Base-by-base conservation (phyloP, 2,329 filamentous ascomycete species). In the Myriosclerotinia duriaeana region DNA sequence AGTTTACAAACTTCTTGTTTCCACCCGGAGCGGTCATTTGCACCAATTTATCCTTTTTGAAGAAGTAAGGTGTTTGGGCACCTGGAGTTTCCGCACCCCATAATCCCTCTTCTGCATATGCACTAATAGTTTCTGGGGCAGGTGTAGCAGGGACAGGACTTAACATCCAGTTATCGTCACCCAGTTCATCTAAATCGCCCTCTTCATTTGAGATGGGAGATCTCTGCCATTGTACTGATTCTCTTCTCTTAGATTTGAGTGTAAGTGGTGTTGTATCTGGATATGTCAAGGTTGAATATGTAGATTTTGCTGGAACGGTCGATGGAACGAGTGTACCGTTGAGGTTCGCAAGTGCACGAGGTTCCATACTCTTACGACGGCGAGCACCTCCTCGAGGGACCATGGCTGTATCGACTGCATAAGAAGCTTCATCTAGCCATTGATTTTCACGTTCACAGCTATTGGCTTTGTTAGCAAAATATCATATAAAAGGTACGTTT, bases 361-460 rank as follows among this genome's bases (percentile, higher is more conserved):
- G 90, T 76, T 93, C 90, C 89, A 94, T 93, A 72, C 87, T 91
- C 82, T 92, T 93, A 64, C 91, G 85, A 61, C 90, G 86, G 65
- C 89, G 87, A 60, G 84, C 84, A 11, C 89, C 89, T 22, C 89
- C 89, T 2, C 90, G 88, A 22, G 90, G 89, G 44, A 90, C 79
- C 53, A 87, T 79, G 2, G 84, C 82, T 40, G 87, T 87, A 76
- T 93, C 89, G 54, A 93, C 85, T 55, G 83, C 81, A 76, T 92
- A 94, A 0, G 85, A 81, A 0, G 80, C 78, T 75, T 95, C 91
- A 40, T 92, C 88, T 3, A 93, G 81, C 91, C 91, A 93, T 75
- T 86, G 81, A 69, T 90, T 90, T 74, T 91, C 86, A 17, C 89
- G 83, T 76, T 94, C 90, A 72, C 91, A 94, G 72, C 89, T 91